phyloP scores from a whole-genome alignment of 768 basidiomycete genomes.

The Phylloporus arenicola region DNA sequence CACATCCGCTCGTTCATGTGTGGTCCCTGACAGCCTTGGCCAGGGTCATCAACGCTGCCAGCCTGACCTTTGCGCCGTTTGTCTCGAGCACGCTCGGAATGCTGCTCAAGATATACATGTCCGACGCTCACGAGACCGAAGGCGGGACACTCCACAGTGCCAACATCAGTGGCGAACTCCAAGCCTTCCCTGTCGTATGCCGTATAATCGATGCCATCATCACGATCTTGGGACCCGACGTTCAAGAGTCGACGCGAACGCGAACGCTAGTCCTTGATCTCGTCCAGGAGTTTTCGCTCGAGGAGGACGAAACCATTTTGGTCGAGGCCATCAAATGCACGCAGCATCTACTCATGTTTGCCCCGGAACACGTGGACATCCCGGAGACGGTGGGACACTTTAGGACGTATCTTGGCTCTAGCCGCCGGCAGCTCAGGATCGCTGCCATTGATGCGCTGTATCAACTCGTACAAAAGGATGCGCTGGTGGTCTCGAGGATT shows the following conservation, averaged over 20 bases:
- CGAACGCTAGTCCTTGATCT: slow-evolving; percentile 79
- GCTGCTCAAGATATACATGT: slow-evolving; percentile 82
- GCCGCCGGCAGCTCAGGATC: slow-evolving; percentile 79
- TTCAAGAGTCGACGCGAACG: slow-evolving; percentile 80
- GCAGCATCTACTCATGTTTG: slow-evolving; percentile 96
- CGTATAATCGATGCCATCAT: slow-evolving; percentile 91
- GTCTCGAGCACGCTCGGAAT: slow-evolving; percentile 85
- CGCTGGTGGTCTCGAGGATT: slow-evolving; percentile 81
- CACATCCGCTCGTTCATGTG: slow-evolving; percentile 94
- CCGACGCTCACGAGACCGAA: slow-evolving; percentile 89
- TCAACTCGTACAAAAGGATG: slow-evolving; percentile 95
- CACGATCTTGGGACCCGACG: slow-evolving; percentile 90
- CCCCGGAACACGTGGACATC: slow-evolving; percentile 76
- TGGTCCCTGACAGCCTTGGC: slow-evolving; percentile 85
- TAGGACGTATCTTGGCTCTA: slow-evolving; percentile 71
- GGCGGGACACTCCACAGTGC: slow-evolving; percentile 79
- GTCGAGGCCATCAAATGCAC: slow-evolving; percentile 95
- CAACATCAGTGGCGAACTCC: slow-evolving; percentile 86
- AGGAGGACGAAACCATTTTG: slow-evolving; percentile 81
- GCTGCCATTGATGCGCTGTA: slow-evolving; percentile 95
- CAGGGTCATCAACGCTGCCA: slow-evolving; percentile 86
- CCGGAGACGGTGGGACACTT: slow-evolving; percentile 77
- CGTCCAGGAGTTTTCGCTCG: slow-evolving; percentile 77
- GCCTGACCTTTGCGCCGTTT: slow-evolving; percentile 85
- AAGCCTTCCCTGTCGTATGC: slow-evolving; percentile 87